phyloP scores from a whole-genome alignment of 805 yeast genomes.

The Metschnikowia shivogae region DNA sequence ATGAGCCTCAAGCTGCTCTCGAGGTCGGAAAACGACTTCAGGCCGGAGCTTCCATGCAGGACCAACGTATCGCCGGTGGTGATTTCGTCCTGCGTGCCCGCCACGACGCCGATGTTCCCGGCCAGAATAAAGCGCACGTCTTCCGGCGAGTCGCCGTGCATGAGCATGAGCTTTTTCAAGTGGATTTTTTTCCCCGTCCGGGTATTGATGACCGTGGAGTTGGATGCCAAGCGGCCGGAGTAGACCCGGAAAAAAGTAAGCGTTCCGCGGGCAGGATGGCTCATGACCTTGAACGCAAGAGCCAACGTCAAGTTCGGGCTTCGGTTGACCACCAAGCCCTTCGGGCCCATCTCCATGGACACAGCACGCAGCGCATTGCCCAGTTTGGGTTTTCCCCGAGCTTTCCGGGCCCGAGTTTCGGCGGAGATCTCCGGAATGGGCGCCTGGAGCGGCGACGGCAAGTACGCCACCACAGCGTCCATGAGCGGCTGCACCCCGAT shows the following conservation, averaged over 20 bases:
- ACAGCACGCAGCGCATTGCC: slow-evolving; percentile 16
- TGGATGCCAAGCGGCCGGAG: slow-evolving; percentile 67
- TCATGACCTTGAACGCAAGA: slow-evolving; percentile 85
- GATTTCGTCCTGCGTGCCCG: slow-evolving; percentile 63
- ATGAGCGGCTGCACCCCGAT: slow-evolving; percentile 93
- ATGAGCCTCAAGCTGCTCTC: slow-evolving; percentile 49
- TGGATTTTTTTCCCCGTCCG: slow-evolving; percentile 63
- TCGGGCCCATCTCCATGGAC: slow-evolving; percentile 37
- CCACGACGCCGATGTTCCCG: slow-evolving; percentile 91
- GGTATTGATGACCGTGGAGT: slow-evolving; percentile 61
- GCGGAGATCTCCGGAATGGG: slow-evolving; percentile 49
- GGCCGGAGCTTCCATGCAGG: slow-evolving; percentile 47
- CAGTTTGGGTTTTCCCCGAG: slow-evolving; percentile 17
- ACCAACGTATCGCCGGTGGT: slow-evolving; percentile 90
- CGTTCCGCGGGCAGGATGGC: slow-evolving; percentile 78
- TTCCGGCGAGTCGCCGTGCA: slow-evolving; percentile 86
- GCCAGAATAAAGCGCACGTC: slow-evolving; percentile 59
- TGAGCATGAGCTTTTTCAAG: slow-evolving; percentile 64
- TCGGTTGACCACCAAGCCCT: slow-evolving; percentile 51
- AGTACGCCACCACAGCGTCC: slow-evolving; percentile 60
- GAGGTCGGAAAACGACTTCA: slow-evolving; percentile 36
- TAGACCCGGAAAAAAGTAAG: slow-evolving; percentile 87
- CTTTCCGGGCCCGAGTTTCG: slow-evolving; percentile 15
- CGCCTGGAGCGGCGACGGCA: slow-evolving; percentile 79
- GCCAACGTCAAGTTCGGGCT: slow-evolving; percentile 67